phyloP scores from a whole-genome alignment of 208 protist species.

The Trypanosomatidae sp. region DNA sequence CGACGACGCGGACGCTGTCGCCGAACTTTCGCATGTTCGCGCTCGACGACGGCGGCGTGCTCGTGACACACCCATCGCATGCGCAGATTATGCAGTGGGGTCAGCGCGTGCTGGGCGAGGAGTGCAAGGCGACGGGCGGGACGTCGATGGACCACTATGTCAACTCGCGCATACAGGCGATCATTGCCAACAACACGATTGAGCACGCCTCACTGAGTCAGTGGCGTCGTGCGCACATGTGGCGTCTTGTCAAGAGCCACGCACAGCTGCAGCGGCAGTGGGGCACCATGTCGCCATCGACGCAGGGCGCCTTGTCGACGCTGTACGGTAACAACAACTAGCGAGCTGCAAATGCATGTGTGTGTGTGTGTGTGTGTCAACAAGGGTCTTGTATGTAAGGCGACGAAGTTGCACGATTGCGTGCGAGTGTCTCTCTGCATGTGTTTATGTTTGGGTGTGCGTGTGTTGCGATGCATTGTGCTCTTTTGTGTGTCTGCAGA shows the following conservation, averaged over 20 bases:
- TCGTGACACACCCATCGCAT: slow-evolving; percentile 72
- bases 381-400: too few relatives aligned
- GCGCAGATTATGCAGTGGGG: slow-evolving; percentile 72
- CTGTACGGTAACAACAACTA: slow-evolving; percentile 39
- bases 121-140: slow-evolving; percentile 37
- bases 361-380: background rate
- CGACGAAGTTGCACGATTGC: too few relatives aligned
- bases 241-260: slow-evolving; percentile 75
- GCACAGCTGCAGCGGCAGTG: slow-evolving; percentile 67
- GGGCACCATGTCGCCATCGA: too few relatives aligned
- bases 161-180: slow-evolving; percentile 75
- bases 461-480: too few relatives aligned
- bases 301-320: slow-evolving; percentile 41
- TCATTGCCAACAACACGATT: slow-evolving; percentile 83
- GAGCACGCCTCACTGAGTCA: slow-evolving; percentile 72
- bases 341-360: too few relatives aligned
- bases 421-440: too few relatives aligned
- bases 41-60: slow-evolving; percentile 61
- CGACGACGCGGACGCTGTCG: slow-evolving; percentile 62
- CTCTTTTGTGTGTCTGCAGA: too few relatives aligned
- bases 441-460: too few relatives aligned
- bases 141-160: slow-evolving; percentile 71
- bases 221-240: slow-evolving; percentile 76
- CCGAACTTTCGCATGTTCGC: slow-evolving; percentile 78
- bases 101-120: slow-evolving; percentile 44